Conservation (phyloP, 2,329 filamentous ascomycete species). For the Rhytidhysteron rufulum region DNA sequence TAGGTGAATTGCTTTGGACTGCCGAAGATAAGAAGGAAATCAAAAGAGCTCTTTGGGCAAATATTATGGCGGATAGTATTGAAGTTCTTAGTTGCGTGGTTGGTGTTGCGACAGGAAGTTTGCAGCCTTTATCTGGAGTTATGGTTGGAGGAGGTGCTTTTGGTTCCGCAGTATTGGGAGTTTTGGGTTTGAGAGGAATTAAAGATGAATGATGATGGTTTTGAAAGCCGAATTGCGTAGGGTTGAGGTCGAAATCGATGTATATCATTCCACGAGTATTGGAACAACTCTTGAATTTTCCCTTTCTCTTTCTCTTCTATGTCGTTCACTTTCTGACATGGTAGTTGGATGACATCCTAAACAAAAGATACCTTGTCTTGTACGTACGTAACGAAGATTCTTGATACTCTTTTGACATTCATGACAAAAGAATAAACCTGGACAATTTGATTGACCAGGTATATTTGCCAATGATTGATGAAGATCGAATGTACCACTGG, state of each 20-base stretch:
- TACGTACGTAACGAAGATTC: slow-evolving; percentile 5
- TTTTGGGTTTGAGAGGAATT: slow-evolving; percentile 14
- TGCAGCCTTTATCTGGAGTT: slow-evolving; percentile 12
- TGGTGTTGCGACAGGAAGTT: slow-evolving; percentile 18
- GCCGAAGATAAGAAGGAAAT: slow-evolving; percentile 22
- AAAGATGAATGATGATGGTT: too few species aligned
- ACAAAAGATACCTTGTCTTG: slow-evolving; percentile 7
- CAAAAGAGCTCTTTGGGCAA: slow-evolving; percentile 20
- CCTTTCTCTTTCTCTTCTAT: slow-evolving; percentile 1
- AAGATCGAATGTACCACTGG: background rate
- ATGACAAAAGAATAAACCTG: slow-evolving; percentile 8
- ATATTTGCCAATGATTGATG: background rate
- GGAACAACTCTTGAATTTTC: background rate
- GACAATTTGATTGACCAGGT: slow-evolving; percentile 2
- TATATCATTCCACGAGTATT: slow-evolving; percentile 2
- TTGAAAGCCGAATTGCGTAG: too few species aligned
- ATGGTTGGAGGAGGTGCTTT: slow-evolving; percentile 15
- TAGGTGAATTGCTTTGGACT: slow-evolving; percentile 21
- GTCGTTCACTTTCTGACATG: slow-evolving; percentile 2
- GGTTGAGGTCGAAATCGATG: too few species aligned
- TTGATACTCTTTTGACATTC: slow-evolving; percentile 6
- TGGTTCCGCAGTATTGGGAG: slow-evolving; percentile 13
- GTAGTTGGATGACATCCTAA: slow-evolving; percentile 6
- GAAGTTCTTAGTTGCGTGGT: slow-evolving; percentile 6
- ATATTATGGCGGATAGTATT: slow-evolving; percentile 5